Percentiles rank a stretch among this genome's conserved stretches.
Evolutionary conservation across 345 rosid species (phyloP).

Genomic region (Sisymbrium altissimum): DNA sequence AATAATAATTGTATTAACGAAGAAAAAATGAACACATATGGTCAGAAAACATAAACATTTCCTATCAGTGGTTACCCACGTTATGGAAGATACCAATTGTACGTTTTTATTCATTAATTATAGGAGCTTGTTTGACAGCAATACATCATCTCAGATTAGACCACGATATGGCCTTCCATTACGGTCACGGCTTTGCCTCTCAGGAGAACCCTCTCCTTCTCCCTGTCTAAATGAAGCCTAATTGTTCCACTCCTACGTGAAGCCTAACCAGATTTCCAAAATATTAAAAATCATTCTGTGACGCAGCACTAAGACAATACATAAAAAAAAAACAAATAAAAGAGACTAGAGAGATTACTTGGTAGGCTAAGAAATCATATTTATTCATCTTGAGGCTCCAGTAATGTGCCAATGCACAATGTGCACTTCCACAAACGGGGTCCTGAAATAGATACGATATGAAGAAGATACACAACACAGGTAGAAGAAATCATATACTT

Average conservation of each 20-base stretch:
- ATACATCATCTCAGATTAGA: constrained; percentile 20
- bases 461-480: neutral
- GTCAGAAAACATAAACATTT: neutral
- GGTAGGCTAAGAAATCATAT: constrained; percentile 52
- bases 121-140: neutral
- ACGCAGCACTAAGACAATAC: neutral
- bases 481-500: neutral
- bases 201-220: constrained; percentile 53
- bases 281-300: neutral
- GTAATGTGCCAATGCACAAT: constrained; percentile 68
- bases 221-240: constrained; percentile 48
- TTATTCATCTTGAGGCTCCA: constrained; percentile 73
- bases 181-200: constrained; percentile 62
- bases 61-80: neutral
- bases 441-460: constrained; percentile 53
- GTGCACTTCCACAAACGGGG: constrained; percentile 78
- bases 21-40: neutral
- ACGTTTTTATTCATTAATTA: neutral
- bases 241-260: constrained; percentile 63
- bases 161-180: constrained; percentile 65
- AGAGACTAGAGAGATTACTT: constrained; percentile 36
- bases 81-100: too few species aligned
- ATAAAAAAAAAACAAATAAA: neutral
- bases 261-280: constrained; percentile 40
- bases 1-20: neutral